Evolutionary conservation across 1,284 basidiomycete species (phyloP), one percentile per base, ranked within the genome.

Genomic region (Puccinia polysora): DNA sequence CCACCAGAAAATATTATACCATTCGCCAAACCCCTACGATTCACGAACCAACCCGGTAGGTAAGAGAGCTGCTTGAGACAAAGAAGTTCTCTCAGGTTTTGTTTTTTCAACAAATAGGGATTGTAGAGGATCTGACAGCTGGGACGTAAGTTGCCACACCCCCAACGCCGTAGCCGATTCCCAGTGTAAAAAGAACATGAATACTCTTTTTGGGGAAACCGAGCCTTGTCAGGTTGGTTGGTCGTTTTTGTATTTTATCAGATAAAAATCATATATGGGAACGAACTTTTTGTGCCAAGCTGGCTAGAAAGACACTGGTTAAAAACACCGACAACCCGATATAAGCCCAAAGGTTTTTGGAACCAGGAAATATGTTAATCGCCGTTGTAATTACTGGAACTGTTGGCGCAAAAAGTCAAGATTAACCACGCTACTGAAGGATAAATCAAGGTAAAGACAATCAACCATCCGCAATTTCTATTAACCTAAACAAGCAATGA

Each of bases 1-100:
- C 28, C 28, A 58, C 65, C 65, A 64, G 70, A 72, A 64, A 72
- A 72, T 12, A 72, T 55, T 12, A 72, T 47, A 15, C 60, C 70
- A 40, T 72, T 72, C 25, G 70, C 70, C n/a, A 72, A 32, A 7
- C 62, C 70, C 36, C 50, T 62, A 43, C 52, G 34, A 45, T 56
- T 53, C 36, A 15, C 30, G 58, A 65, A 72, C 60, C 62, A 72
- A 45, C 52, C 70, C 6, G 60, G 70, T 20, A 72, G 62, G 30
- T 72, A 72, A 14, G 70, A 63, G 30, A 72, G 52, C 60, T 72
- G 12, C 30, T 30, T 4, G 36, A 12, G 43, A 52, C 2, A 53
- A 45, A 45, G 2, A 1, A 52, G 8, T 28, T 53, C 25, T 32
- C 15, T 32, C 28, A 15, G 30, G 52, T 23, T 40, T 5, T 2